Percentiles rank a stretch among this genome's conserved stretches.
phyloP scores from a whole-genome alignment of 805 yeast species.

The Pichia nanzhaoensis region DNA sequence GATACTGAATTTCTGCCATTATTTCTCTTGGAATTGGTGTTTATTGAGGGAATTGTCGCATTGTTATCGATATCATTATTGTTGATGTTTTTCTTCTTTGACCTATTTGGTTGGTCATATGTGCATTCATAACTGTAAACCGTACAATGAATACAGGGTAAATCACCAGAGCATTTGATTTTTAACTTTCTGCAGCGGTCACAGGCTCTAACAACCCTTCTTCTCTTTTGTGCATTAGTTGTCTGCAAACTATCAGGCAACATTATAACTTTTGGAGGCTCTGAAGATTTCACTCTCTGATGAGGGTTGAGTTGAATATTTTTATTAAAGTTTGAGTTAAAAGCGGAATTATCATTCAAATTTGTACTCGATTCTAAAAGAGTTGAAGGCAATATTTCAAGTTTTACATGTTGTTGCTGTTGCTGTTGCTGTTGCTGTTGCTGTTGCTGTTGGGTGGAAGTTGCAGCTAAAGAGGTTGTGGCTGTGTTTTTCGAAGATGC shows the following conservation, averaged over 20 bases:
- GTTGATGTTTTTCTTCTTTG: conserved; percentile 30
- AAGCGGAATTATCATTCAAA: background rate
- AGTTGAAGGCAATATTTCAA: conserved; percentile 1
- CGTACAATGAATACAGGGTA: conserved; percentile 58
- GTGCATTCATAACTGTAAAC: conserved; percentile 82
- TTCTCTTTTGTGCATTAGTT: conserved; percentile 21
- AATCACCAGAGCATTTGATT: conserved; percentile 45
- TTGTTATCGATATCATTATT: background rate
- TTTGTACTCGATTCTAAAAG: background rate
- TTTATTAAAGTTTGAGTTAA: background rate
- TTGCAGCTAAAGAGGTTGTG: too few relatives aligned
- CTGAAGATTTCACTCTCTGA: conserved; percentile 4
- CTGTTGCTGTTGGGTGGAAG: background rate
- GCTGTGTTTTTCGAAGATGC: too few relatives aligned
- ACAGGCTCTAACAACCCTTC: conserved; percentile 44
- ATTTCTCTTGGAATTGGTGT: background rate
- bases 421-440: too few relatives aligned
- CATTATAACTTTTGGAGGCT: conserved; percentile 26
- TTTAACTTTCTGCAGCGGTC: conserved; percentile 45
- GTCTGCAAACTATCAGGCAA: conserved; percentile 16
- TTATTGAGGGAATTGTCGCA: background rate
- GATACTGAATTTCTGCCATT: background rate
- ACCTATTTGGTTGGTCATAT: conserved; percentile 59
- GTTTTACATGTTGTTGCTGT: conserved; percentile 2
- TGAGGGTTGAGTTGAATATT: background rate